A percentile compares a stretch with the other conserved stretches of the same genome.
Evolutionary conservation across 2,329 filamentous ascomycete species (phyloP).

Genomic region (Bipolaris gigantea): DNA sequence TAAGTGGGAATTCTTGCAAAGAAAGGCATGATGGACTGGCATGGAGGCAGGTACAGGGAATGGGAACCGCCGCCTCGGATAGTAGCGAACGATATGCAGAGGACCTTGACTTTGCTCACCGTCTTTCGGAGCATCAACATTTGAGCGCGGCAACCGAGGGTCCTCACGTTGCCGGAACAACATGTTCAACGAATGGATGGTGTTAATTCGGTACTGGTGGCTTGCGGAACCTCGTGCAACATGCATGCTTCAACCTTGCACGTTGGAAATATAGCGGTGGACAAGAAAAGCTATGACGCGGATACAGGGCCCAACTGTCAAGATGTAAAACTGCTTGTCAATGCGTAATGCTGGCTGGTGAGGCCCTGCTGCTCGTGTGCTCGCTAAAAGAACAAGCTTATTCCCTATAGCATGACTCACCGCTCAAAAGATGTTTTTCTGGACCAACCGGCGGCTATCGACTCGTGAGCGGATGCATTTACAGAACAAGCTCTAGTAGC

Average conservation of each 20-base stretch:
- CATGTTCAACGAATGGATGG: background rate
- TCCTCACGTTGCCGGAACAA: slow-evolving; percentile 19
- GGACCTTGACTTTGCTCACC: slow-evolving; percentile 6
- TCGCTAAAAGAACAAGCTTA: slow-evolving; percentile 23
- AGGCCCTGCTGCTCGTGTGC: slow-evolving; percentile 17
- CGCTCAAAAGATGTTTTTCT: slow-evolving; percentile 5
- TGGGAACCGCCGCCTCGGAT: slow-evolving; percentile 7
- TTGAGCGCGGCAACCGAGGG: slow-evolving; percentile 3
- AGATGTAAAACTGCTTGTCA: slow-evolving; percentile 20
- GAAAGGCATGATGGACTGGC: background rate
- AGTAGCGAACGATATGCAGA: slow-evolving; percentile 8
- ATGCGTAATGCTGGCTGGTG: slow-evolving; percentile 20
- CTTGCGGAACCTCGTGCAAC: slow-evolving; percentile 14
- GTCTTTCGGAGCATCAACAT: slow-evolving; percentile 2
- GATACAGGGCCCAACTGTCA: slow-evolving; percentile 16
- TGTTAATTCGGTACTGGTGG: slow-evolving; percentile 8
- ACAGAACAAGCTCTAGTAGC: slow-evolving; percentile 1
- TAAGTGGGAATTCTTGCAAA: background rate
- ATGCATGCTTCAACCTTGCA: slow-evolving; percentile 19
- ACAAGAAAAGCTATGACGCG: slow-evolving; percentile 25
- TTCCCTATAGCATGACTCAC: slow-evolving; percentile 28
- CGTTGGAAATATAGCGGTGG: slow-evolving; percentile 14
- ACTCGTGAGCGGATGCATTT: slow-evolving; percentile 1
- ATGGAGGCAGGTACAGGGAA: slow-evolving; percentile 10
- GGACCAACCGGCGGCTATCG: slow-evolving; percentile 1